phyloP scores from a whole-genome alignment of 768 basidiomycete species.

The Russula griseocarnosa region DNA sequence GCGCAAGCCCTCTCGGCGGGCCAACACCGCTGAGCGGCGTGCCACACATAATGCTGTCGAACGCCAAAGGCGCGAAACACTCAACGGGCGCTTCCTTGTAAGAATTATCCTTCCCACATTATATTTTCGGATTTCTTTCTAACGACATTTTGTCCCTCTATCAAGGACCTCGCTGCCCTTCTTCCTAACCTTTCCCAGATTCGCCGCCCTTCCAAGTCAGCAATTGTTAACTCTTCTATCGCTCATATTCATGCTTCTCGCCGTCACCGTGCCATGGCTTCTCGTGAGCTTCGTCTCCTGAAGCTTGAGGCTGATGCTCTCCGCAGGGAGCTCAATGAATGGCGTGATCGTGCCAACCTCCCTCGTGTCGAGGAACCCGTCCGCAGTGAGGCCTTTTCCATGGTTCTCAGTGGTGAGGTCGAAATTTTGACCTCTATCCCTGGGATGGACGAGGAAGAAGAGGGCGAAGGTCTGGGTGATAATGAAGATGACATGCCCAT shows the following conservation, averaged over 20 bases:
- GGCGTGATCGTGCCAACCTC: slow-evolving; percentile 74
- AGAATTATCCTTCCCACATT: slow-evolving; percentile 31
- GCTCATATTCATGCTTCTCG: slow-evolving; percentile 81
- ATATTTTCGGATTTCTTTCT: neutral
- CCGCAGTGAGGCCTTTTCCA: slow-evolving; percentile 65
- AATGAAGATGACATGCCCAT: slow-evolving; percentile 36
- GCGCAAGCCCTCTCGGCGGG: slow-evolving; percentile 81
- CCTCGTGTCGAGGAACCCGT: slow-evolving; percentile 69
- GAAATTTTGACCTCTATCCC: slow-evolving; percentile 52
- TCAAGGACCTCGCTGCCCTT: slow-evolving; percentile 85
- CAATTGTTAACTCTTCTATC: slow-evolving; percentile 95
- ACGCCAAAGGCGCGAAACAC: slow-evolving; percentile 84
- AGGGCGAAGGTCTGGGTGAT: slow-evolving; percentile 45
- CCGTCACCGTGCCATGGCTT: slow-evolving; percentile 74
- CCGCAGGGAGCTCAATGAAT: slow-evolving; percentile 88
- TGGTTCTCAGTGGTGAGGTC: slow-evolving; percentile 66
- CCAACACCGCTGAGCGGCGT: slow-evolving; percentile 94
- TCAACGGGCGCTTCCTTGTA: slow-evolving; percentile 89
- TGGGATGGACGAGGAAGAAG: slow-evolving; percentile 55
- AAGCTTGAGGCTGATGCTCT: slow-evolving; percentile 83
- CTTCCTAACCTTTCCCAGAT: slow-evolving; percentile 88
- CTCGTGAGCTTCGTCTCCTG: slow-evolving; percentile 74
- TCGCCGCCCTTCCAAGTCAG: slow-evolving; percentile 91
- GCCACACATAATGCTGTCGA: slow-evolving; percentile 98
- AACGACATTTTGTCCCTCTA: neutral